Conservation (phyloP, 305 asterid genomes). For the Rubia occidens region DNA sequence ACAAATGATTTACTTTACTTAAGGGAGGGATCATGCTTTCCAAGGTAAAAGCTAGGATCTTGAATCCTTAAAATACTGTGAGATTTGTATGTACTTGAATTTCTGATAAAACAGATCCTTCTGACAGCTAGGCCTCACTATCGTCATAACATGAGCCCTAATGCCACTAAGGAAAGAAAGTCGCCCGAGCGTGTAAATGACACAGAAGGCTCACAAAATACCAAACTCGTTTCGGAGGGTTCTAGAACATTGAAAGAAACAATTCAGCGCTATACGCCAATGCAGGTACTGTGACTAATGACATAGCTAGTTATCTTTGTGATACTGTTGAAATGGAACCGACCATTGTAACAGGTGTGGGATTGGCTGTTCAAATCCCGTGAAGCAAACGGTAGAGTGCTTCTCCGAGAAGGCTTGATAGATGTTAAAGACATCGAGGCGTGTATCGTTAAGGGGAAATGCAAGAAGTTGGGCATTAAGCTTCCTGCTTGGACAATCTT, state of each 20-base stretch:
- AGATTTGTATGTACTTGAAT: background rate
- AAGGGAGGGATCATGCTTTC: constrained; percentile 81
- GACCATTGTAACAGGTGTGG: constrained; percentile 53
- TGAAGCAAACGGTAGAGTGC: constrained; percentile 53
- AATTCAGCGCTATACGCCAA: constrained; percentile 50
- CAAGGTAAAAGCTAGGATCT: constrained; percentile 41
- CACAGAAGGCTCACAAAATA: constrained; percentile 38
- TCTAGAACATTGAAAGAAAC: constrained; percentile 59
- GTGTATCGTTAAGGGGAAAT: constrained; percentile 53
- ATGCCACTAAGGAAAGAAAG: constrained; percentile 29
- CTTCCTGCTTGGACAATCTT: constrained; percentile 79
- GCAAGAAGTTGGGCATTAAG: constrained; percentile 65
- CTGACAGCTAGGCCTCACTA: constrained; percentile 82
- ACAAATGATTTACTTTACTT: constrained; percentile 64
- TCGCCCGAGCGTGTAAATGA: constrained; percentile 36
- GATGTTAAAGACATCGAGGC: constrained; percentile 58
- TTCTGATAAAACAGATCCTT: constrained; percentile 25
- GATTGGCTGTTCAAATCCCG: constrained; percentile 81
- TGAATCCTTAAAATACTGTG: background rate
- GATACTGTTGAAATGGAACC: constrained; percentile 11
- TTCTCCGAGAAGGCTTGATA: constrained; percentile 60
- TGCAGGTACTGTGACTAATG: constrained; percentile 40
- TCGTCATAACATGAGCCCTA: constrained; percentile 35
- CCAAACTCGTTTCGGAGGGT: constrained; percentile 56
- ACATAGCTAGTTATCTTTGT: background rate